phyloP scores from a whole-genome alignment of 2,329 filamentous ascomycete genomes.

The Apiospora marii region DNA sequence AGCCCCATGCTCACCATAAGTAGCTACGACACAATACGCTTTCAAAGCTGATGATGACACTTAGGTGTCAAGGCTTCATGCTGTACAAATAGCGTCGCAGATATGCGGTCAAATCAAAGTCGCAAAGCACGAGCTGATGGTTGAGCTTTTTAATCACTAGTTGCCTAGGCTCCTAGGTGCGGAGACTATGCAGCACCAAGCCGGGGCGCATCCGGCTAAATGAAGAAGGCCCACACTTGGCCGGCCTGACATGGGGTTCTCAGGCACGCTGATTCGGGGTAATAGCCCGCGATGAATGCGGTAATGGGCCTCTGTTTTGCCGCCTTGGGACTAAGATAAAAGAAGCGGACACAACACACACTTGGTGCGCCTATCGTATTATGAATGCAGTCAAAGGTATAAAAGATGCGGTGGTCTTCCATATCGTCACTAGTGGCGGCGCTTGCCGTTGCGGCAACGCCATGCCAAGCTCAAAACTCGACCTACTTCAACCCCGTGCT shows the following conservation, averaged over 20 bases:
- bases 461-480: conserved; percentile 22
- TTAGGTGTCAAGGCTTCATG: neutral
- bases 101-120: neutral
- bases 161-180: conserved; percentile 11
- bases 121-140: neutral
- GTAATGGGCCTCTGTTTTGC: neutral
- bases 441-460: neutral
- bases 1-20: too few species aligned
- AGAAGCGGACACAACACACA: neutral
- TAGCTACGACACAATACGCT: too few species aligned
- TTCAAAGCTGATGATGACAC: too few species aligned
- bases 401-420: neutral
- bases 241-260: neutral
- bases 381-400: neutral
- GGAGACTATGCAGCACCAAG: neutral
- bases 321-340: neutral
- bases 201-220: conserved; percentile 21
- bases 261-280: neutral
- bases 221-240: neutral
- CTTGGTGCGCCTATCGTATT: neutral
- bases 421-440: neutral
- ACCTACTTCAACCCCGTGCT: conserved; percentile 40
- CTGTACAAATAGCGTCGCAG: too few species aligned
- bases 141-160: neutral
- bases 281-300: neutral